Evolutionary conservation across 805 yeast species (phyloP).

Genomic region (Candida arabinofermentans): DNA sequence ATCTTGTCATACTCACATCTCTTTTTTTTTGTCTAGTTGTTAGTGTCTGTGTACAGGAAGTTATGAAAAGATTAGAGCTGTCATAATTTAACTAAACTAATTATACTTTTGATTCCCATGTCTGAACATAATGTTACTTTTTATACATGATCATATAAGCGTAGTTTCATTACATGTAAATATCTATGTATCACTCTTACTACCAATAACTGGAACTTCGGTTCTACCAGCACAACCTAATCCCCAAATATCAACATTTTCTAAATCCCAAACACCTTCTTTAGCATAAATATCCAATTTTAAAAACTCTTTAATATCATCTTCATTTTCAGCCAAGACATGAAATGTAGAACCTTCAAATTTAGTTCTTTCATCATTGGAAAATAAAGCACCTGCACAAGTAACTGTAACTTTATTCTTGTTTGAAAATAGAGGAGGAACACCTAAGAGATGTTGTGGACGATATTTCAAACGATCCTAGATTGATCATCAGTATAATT

Average conservation of each 20-base stretch:
- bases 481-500: neutral
- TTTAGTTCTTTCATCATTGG: constrained; percentile 41
- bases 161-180: neutral
- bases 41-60: no score
- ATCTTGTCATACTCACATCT: no score
- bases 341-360: constrained; percentile 70
- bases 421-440: constrained; percentile 37
- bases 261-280: constrained; percentile 74
- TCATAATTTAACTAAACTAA: neutral
- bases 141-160: neutral
- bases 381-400: constrained; percentile 49
- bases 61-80: no score
- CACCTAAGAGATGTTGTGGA: constrained; percentile 47
- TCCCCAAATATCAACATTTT: constrained; percentile 56
- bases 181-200: neutral
- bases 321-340: constrained; percentile 58
- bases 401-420: constrained; percentile 36
- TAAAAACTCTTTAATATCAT: constrained; percentile 62
- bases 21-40: no score
- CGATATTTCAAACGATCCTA: constrained; percentile 49
- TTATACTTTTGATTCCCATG: neutral
- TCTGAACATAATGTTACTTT: neutral
- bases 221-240: constrained; percentile 42
- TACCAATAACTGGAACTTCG: constrained; percentile 26
- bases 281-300: constrained; percentile 59